These are phyloP conservation scores for Penicillium simplicissimum DNA, from an alignment of 495 filamentous ascomycete genomes.

Conservation along the genomic window DNA sequence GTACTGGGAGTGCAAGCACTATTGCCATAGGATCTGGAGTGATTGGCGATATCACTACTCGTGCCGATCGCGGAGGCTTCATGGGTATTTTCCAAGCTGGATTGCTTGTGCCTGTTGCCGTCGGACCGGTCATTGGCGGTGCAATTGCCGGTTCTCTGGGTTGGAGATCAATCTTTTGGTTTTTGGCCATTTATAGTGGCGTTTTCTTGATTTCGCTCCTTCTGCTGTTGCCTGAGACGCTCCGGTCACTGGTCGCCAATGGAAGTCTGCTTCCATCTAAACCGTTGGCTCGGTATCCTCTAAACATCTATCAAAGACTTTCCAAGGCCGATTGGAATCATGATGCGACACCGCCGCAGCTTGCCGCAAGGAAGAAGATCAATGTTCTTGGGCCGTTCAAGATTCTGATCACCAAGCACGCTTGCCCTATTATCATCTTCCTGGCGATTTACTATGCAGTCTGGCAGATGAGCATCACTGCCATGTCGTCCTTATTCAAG, in stretches of 20 bases:
- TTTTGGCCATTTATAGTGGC: slow-evolving; percentile 51
- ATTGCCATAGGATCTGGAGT: slow-evolving; percentile 59
- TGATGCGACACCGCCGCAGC: slow-evolving; percentile 10
- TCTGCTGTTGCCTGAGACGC: slow-evolving; percentile 54
- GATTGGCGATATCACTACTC: slow-evolving; percentile 55
- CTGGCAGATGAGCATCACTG: slow-evolving; percentile 59
- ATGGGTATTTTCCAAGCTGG: slow-evolving; percentile 57
- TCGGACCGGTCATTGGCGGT: slow-evolving; percentile 59
- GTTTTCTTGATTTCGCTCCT: slow-evolving; percentile 44
- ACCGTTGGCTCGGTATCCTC: slow-evolving; percentile 33
- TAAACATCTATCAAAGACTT: slow-evolving; percentile 21
- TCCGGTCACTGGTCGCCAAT: slow-evolving; percentile 54
- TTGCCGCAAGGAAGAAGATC: slow-evolving; percentile 29
- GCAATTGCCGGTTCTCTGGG: slow-evolving; percentile 51
- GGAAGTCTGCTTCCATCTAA: slow-evolving; percentile 34
- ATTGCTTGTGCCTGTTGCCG: slow-evolving; percentile 45
- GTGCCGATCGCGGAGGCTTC: slow-evolving; percentile 53
- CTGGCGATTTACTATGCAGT: slow-evolving; percentile 53
- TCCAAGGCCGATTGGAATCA: slow-evolving; percentile 25
- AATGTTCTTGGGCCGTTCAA: slow-evolving; percentile 42
- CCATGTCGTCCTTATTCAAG: slow-evolving; percentile 53
- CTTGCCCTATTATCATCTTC: slow-evolving; percentile 50
- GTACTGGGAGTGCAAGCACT: slow-evolving; percentile 52
- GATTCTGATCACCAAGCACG: slow-evolving; percentile 45
- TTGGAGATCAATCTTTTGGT: slow-evolving; percentile 61